A percentile compares a stretch with the other conserved stretches of the same genome.
phyloP scores from a whole-genome alignment of 495 filamentous ascomycete genomes.

The Aspergillus carlsbadensis region DNA sequence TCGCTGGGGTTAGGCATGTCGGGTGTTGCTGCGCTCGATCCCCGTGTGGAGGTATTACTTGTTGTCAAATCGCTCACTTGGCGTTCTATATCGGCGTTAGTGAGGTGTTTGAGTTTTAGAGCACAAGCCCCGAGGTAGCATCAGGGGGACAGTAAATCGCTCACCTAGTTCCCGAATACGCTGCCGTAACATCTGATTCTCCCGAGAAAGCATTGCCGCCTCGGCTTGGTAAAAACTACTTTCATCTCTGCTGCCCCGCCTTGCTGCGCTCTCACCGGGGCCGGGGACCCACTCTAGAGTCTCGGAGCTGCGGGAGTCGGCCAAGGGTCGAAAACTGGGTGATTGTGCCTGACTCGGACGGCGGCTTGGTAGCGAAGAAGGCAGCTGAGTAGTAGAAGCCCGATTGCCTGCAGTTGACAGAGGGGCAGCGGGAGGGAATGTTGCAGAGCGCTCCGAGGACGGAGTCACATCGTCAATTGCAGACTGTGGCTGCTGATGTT shows the following conservation, averaged over 20 bases:
- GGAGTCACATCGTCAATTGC: constrained; percentile 65
- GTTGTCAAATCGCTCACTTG: constrained; percentile 35
- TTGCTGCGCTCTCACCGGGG: constrained; percentile 27
- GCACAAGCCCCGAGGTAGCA: not conserved
- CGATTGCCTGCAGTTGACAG: constrained; percentile 29
- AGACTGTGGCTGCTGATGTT: constrained; percentile 35
- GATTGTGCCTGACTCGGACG: constrained; percentile 45
- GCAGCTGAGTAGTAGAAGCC: constrained; percentile 31
- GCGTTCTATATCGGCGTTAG: constrained; percentile 28
- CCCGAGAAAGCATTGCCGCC: constrained; percentile 77
- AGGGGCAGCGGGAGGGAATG: constrained; percentile 45
- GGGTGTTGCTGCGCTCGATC: constrained; percentile 4
- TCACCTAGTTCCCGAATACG: constrained; percentile 75
- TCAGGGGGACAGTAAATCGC: constrained; percentile 12
- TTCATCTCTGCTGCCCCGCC: constrained; percentile 66
- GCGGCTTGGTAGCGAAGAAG: constrained; percentile 49
- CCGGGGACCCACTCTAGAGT: constrained; percentile 30
- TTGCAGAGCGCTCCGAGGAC: constrained; percentile 60
- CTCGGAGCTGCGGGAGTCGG: constrained; percentile 28
- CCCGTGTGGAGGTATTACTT: constrained; percentile 13
- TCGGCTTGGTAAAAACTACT: constrained; percentile 90
- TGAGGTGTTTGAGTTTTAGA: constrained; percentile 2
- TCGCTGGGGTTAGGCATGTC: constrained; percentile 25
- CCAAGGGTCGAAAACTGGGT: constrained; percentile 35
- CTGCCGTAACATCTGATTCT: constrained; percentile 90